Evolutionary conservation across 345 rosid species (phyloP).

Genomic region (Nephelium lappaceum): DNA sequence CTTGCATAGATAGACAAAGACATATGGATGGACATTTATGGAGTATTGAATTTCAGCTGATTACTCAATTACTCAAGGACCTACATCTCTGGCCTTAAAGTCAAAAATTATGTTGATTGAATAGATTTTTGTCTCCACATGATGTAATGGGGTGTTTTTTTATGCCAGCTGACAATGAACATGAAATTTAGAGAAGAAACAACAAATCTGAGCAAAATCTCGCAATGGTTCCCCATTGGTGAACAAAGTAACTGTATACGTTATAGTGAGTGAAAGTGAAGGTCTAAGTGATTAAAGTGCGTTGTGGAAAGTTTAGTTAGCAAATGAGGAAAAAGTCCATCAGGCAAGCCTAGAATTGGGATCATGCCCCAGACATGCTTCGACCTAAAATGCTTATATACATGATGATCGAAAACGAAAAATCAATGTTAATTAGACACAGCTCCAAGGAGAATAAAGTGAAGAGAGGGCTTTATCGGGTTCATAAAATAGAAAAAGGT

Average conservation of each 20-base stretch:
- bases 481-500: neutral
- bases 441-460: neutral
- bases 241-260: neutral
- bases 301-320: neutral
- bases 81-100: neutral
- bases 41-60: neutral
- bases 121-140: neutral
- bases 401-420: no score
- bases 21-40: no score
- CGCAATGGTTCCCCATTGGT: neutral
- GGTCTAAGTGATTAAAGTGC: neutral
- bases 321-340: neutral
- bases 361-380: slow-evolving; percentile 4
- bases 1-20: no score
- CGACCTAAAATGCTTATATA: neutral
- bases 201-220: neutral
- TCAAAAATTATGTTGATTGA: neutral
- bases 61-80: neutral
- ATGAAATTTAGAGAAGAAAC: neutral
- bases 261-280: neutral
- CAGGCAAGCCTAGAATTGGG: slow-evolving; percentile 17
- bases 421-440: neutral
- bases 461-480: neutral
- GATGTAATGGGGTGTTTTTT: neutral
- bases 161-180: neutral